These are phyloP conservation scores for Leucocoprinus sp. DNA, from an alignment of 768 basidiomycete species.

Conservation along the genomic window DNA sequence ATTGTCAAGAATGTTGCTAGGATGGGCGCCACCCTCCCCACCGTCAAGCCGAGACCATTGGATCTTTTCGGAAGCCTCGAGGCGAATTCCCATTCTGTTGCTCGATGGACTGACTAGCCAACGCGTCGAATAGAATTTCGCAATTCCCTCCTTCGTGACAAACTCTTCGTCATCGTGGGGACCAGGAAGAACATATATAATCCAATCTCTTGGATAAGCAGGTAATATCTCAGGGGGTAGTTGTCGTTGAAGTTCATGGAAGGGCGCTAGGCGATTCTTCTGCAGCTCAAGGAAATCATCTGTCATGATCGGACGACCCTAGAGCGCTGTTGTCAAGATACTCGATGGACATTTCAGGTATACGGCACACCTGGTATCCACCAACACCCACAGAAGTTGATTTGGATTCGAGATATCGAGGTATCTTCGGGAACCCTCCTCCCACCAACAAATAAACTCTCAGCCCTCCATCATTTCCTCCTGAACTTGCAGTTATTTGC, in stretches of 20 bases:
- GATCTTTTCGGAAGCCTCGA: constrained; percentile 36
- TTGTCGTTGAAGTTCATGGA: no score
- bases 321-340: background rate
- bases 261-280: constrained; percentile 19
- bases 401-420: constrained; percentile 53
- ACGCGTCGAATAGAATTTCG: constrained; percentile 39
- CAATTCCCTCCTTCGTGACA: constrained; percentile 38
- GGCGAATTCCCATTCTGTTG: constrained; percentile 57
- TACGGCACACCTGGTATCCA: constrained; percentile 41
- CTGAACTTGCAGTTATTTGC: constrained; percentile 25
- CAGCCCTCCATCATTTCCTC: constrained; percentile 30
- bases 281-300: constrained; percentile 45
- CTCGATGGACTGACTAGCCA: constrained; percentile 51
- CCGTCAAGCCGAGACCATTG: constrained; percentile 48
- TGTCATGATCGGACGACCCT: constrained; percentile 43
- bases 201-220: constrained; percentile 40
- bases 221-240: constrained; percentile 30
- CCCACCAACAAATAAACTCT: constrained; percentile 47
- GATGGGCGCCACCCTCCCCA: constrained; percentile 63
- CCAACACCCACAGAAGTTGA: constrained; percentile 57
- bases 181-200: constrained; percentile 47
- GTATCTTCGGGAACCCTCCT: constrained; percentile 53
- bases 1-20: constrained; percentile 59
- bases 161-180: constrained; percentile 57
- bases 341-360: background rate